Evolutionary conservation across 352 stramenopile species (phyloP).

Genomic region (Pelagophyceae sp.): DNA sequence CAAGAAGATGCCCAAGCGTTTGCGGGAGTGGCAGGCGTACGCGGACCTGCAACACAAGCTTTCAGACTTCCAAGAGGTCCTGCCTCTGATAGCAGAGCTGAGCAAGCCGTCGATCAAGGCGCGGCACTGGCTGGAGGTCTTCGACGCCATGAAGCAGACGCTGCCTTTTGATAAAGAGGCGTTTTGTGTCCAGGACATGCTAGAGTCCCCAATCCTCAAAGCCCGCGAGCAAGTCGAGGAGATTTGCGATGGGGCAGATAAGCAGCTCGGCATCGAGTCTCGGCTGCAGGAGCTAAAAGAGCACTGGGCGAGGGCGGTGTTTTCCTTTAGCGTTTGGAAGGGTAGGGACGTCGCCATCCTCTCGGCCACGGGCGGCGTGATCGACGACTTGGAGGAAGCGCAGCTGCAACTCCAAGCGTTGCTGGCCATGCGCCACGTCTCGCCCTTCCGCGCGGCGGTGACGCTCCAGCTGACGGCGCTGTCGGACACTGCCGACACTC

Average conservation of each 20-base stretch:
- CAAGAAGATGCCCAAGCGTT: slow-evolving; percentile 67
- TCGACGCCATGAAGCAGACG: slow-evolving; percentile 41
- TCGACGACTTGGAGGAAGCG: slow-evolving; percentile 75
- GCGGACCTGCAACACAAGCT: slow-evolving; percentile 59
- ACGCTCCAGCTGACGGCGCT: slow-evolving; percentile 64
- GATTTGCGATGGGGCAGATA: slow-evolving; percentile 75
- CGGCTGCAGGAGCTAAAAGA: slow-evolving; percentile 75
- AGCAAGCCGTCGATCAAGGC: slow-evolving; percentile 68
- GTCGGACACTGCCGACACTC: slow-evolving; percentile 69
- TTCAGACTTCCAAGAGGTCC: slow-evolving; percentile 63
- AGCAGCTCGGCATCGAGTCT: slow-evolving; percentile 73
- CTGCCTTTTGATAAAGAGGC: slow-evolving; percentile 59
- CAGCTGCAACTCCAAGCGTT: slow-evolving; percentile 74
- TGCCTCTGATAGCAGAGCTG: slow-evolving; percentile 67
- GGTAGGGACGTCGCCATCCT: slow-evolving; percentile 53
- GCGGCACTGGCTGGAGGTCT: slow-evolving; percentile 67
- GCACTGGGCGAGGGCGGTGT: slow-evolving; percentile 56
- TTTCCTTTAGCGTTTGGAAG: slow-evolving; percentile 75
- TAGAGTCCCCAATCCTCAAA: slow-evolving; percentile 60
- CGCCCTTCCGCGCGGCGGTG: slow-evolving; percentile 70
- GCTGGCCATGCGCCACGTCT: slow-evolving; percentile 70
- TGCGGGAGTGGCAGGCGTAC: slow-evolving; percentile 70
- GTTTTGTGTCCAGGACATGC: slow-evolving; percentile 63
- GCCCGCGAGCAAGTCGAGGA: slow-evolving; percentile 56
- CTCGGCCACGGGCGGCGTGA: slow-evolving; percentile 61